A percentile compares a stretch with the other conserved stretches of the same genome.
These are phyloP conservation scores for Leccinellum rugosiceps DNA, from an alignment of 768 basidiomycete species.

Conservation along the genomic window DNA sequence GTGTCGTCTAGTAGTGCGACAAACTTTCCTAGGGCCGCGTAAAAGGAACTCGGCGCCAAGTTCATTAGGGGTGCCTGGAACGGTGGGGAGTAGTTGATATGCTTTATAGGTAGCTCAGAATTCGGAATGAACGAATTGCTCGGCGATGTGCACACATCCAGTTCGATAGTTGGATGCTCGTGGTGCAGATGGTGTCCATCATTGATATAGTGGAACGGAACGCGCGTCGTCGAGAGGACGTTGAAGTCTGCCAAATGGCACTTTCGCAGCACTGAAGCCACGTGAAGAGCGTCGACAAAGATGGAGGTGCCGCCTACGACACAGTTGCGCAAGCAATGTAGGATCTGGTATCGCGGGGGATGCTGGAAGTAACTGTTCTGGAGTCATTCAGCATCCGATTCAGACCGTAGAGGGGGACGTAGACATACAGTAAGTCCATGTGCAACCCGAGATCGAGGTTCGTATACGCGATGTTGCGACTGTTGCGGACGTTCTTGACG, in stretches of 20 bases:
- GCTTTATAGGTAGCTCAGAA: constrained; percentile 38
- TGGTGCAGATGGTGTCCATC: constrained; percentile 79
- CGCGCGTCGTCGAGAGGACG: constrained; percentile 55
- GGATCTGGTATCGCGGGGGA: constrained; percentile 88
- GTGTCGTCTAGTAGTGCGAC: constrained; percentile 53
- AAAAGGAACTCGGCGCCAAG: constrained; percentile 53
- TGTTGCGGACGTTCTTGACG: constrained; percentile 70
- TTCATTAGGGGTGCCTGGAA: constrained; percentile 81
- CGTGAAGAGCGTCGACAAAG: constrained; percentile 79
- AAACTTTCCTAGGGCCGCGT: constrained; percentile 61
- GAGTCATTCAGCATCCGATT: constrained; percentile 1
- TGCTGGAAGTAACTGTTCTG: constrained; percentile 76
- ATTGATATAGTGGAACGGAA: constrained; percentile 91
- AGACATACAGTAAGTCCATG: constrained; percentile 84
- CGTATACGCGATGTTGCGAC: constrained; percentile 93
- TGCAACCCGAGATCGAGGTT: constrained; percentile 85
- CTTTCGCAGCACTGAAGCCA: constrained; percentile 51
- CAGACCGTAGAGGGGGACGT: neutral
- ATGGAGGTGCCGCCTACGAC: constrained; percentile 81
- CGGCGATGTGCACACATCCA: constrained; percentile 33
- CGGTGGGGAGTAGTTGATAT: constrained; percentile 91
- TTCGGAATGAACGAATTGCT: neutral
- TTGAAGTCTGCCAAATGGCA: constrained; percentile 51
- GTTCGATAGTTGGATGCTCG: constrained; percentile 73
- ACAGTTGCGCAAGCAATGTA: constrained; percentile 86